Percentiles rank a stretch among this genome's conserved stretches.
phyloP scores from a whole-genome alignment of 2,329 filamentous ascomycete genomes.

The Aspergillus hiratsukae region DNA sequence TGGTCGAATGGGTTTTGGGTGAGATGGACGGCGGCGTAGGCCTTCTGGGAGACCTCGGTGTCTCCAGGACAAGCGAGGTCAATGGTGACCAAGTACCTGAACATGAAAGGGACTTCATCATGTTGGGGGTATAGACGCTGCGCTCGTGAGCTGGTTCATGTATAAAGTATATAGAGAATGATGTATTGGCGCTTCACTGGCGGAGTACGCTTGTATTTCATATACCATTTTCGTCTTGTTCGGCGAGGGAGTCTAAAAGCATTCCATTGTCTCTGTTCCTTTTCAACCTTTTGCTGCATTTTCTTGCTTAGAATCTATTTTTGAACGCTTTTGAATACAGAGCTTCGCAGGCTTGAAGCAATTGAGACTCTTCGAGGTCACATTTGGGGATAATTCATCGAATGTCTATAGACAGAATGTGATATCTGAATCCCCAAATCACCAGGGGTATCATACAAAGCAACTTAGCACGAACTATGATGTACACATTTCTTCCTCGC shows the following conservation, averaged over 20 bases:
- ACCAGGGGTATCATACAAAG: conserved; percentile 3
- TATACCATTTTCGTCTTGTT: conserved; percentile 1
- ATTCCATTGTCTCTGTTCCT: background rate
- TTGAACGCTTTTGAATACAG: background rate
- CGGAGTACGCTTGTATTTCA: conserved; percentile 17
- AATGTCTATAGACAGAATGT: background rate
- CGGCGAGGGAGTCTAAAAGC: conserved; percentile 10
- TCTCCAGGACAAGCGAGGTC: conserved; percentile 15
- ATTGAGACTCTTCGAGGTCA: background rate
- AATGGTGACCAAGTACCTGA: conserved; percentile 20
- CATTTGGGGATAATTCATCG: background rate
- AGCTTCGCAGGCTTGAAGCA: background rate
- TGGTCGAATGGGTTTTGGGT: conserved; percentile 86
- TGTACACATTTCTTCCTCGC: background rate
- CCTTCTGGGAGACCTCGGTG: conserved; percentile 27
- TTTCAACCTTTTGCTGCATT: background rate
- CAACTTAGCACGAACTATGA: background rate
- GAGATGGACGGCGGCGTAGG: conserved; percentile 77
- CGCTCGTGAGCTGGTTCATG: background rate
- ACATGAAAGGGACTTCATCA: conserved; percentile 37
- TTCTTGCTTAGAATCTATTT: background rate
- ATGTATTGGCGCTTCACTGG: conserved; percentile 16
- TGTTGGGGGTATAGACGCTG: conserved; percentile 30
- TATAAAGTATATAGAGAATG: conserved; percentile 3
- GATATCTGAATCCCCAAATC: conserved; percentile 1